Percentiles rank a stretch among this genome's conserved stretches.
phyloP scores from a whole-genome alignment of 176 grass and related monocot species.

The Rhynchospora tenuis region DNA sequence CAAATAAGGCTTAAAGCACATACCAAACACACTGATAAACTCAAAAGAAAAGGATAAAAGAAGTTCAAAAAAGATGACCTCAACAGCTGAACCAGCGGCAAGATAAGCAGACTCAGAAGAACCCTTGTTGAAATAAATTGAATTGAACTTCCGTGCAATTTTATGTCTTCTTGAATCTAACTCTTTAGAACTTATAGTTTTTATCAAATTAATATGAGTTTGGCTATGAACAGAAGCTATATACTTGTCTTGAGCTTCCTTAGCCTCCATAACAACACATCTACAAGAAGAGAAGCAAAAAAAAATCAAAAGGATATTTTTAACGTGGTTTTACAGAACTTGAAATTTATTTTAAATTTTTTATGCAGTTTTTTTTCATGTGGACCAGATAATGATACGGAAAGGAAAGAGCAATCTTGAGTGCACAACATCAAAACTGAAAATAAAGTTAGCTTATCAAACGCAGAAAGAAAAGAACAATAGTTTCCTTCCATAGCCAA shows the following conservation, averaged over 20 bases:
- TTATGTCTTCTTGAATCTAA: slow-evolving; percentile 53
- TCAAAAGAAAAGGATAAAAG: not conserved
- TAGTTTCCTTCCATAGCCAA: not conserved
- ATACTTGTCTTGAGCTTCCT: slow-evolving; percentile 61
- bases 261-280: slow-evolving; percentile 59
- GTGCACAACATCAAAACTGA: not conserved
- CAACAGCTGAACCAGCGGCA: slow-evolving; percentile 77
- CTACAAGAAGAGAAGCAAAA: slow-evolving; percentile 24
- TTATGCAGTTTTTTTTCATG: not conserved
- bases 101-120: slow-evolving; percentile 91
- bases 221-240: slow-evolving; percentile 69
- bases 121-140: slow-evolving; percentile 89
- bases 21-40: not conserved
- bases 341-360: not conserved
- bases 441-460: not conserved
- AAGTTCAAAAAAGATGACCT: slow-evolving; percentile 38
- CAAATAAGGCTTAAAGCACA: not conserved
- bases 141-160: slow-evolving; percentile 64
- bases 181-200: slow-evolving; percentile 62
- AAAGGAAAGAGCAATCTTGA: not conserved
- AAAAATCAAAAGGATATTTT: not conserved
- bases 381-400: too few relatives aligned
- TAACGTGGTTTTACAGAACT: not conserved
- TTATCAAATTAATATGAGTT: slow-evolving; percentile 75
- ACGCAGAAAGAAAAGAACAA: too few relatives aligned